Conservation (phyloP, 202 grass and related monocot species). For the Elaeis oleifera region DNA sequence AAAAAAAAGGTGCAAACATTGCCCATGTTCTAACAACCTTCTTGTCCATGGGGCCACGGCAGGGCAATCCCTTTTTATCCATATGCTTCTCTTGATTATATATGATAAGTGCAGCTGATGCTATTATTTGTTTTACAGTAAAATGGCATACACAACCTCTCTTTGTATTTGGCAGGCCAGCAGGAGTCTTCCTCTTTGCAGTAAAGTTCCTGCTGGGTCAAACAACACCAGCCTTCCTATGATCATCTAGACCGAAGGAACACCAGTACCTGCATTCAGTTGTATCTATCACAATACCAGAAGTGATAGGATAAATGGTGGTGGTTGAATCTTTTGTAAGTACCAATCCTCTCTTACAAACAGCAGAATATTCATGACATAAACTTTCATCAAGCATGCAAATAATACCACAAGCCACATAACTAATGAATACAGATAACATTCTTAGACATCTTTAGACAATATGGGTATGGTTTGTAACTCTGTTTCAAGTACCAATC, state of each 20-base stretch:
- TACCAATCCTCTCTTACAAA: too few species aligned
- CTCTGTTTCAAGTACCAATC: too few species aligned
- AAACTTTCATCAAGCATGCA: too few species aligned
- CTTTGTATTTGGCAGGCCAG: slow-evolving; percentile 90
- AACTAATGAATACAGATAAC: too few species aligned
- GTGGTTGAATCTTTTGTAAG: too few species aligned
- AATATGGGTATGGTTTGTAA: too few species aligned
- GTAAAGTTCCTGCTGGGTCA: slow-evolving; percentile 66
- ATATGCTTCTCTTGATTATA: slow-evolving; percentile 96
- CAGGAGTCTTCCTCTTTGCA: slow-evolving; percentile 68
- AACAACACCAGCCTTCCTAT: slow-evolving; percentile 60
- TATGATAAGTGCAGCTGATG: slow-evolving; percentile 84
- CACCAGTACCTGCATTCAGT: slow-evolving; percentile 77
- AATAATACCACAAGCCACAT: too few species aligned
- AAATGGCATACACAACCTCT: slow-evolving; percentile 93
- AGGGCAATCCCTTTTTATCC: slow-evolving; percentile 78
- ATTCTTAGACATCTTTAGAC: too few species aligned
- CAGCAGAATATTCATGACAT: too few species aligned
- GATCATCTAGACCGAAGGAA: slow-evolving; percentile 92
- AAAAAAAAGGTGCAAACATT: slow-evolving; percentile 53
- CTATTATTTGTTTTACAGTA: slow-evolving; percentile 89
- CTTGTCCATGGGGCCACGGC: slow-evolving; percentile 80
- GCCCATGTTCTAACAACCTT: slow-evolving; percentile 75
- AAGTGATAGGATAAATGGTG: too few species aligned
- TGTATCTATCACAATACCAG: too few species aligned